Evolutionary conservation across 208 protist species (phyloP), one percentile per base, ranked within the genome.

Genomic region (Endotrypanum monterogeii): DNA sequence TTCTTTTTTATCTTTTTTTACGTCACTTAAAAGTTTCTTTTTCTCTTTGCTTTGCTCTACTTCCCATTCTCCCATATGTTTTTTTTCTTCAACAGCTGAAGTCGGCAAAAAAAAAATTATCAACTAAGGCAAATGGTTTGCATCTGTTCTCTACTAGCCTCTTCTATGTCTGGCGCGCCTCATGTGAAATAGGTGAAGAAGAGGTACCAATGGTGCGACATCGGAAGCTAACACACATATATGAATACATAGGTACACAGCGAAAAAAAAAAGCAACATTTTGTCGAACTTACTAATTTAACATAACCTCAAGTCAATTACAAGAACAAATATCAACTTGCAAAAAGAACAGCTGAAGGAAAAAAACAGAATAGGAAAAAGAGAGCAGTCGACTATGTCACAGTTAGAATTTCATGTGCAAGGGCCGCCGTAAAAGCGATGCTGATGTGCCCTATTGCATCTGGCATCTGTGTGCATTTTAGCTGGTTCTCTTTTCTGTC

Each of bases 401-500:
- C 20, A 41, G 14, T 4, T 35, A 61, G 35, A 25, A 32, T 30
- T 18, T 18, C 25, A 28, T 32, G 28, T 35, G 32, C 18, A 32
- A 41, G 0, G 7, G 56, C 16, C 18, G 41, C 37, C 20, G 12
- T 48, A 25, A 35, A 7, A 16, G 32, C 28, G 14, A 46, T 41
- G 58, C 44, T 8, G 44, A 37, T 46, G 28, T 25, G 44, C 12
- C 16, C 39, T 55, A 37, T 52, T 28, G n/a, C 1, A 30, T 32
- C 2, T 37, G 32, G 4, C 25, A n/a, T 46, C 32, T 65, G 32
- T 35, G 44, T 68, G 20, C 44, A n/a, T 16, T 41, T 37, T 70
- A 30, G 55, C 67, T 20, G 74, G 18, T 76, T 67, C 30, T 20
- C 9, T 71, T 66, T 58, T 73, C 63, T 71, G 74, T 61, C 54